phyloP scores from a whole-genome alignment of 2,329 filamentous ascomycete species.

The Seiridium cupressi region DNA sequence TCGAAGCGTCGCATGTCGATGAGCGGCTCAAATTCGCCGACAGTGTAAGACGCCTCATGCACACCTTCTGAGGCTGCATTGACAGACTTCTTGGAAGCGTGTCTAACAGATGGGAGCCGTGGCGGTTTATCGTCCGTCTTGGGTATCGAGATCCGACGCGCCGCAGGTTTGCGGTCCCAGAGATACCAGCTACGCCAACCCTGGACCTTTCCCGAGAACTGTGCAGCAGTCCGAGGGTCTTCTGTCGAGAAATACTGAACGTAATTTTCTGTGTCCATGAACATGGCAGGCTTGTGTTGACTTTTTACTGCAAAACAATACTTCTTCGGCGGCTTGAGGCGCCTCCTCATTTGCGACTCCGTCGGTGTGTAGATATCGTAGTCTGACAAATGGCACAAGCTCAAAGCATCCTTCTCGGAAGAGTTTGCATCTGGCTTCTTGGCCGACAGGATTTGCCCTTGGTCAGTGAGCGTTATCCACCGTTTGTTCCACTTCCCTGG shows the following conservation, averaged over 20 bases:
- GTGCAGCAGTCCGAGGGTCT: slow-evolving; percentile 63
- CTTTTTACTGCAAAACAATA: slow-evolving; percentile 88
- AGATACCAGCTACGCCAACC: slow-evolving; percentile 91
- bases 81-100: slow-evolving; percentile 26
- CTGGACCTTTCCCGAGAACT: slow-evolving; percentile 72
- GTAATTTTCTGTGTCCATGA: slow-evolving; percentile 79
- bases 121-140: slow-evolving; percentile 26
- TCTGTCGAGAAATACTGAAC: slow-evolving; percentile 90
- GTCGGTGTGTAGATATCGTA: slow-evolving; percentile 88
- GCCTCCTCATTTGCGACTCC: slow-evolving; percentile 63
- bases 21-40: slow-evolving; percentile 67
- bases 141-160: slow-evolving; percentile 23
- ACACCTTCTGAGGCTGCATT: slow-evolving; percentile 30
- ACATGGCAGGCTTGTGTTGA: slow-evolving; percentile 83
- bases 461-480: slow-evolving; percentile 69
- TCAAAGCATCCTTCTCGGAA: slow-evolving; percentile 64
- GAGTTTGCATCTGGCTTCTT: slow-evolving; percentile 65
- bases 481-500: slow-evolving; percentile 88
- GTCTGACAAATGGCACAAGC: slow-evolving; percentile 82
- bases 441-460: slow-evolving; percentile 69
- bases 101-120: slow-evolving; percentile 24
- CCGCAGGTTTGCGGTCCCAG: slow-evolving; percentile 60
- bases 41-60: slow-evolving; percentile 56
- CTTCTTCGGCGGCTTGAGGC: slow-evolving; percentile 80
- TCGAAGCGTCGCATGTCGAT: slow-evolving; percentile 61